Base-by-base conservation (phyloP, 441 rosid genomes). In the Raphanus hybrid region DNA sequence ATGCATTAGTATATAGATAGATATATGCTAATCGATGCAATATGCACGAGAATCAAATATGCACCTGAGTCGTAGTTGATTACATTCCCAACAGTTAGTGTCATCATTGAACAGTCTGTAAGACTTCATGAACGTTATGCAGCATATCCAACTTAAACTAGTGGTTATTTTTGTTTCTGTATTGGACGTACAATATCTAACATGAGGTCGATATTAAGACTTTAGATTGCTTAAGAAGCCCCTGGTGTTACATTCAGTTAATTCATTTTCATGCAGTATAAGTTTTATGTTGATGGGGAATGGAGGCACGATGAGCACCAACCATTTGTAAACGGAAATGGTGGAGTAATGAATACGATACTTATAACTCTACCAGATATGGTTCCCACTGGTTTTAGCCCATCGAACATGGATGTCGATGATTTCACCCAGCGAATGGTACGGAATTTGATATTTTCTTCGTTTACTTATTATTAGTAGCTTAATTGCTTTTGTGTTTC, bases 391-490 rank as follows among this genome's bases (percentile, higher is more conserved):
- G 71, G 65, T 67, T 67, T 75, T 70, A 82, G 43, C 81, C 81
- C 87, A 1, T 77, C 88, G n/a, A 82, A 74, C 82, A 94, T 94
- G 97, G 98, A 94, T 32, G 86, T 94, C 41, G 98, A 94, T 81
- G 92, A 87, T 80, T 86, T 74, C 62, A 69, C 82, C 54, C 54
- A 48, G 39, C 84, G 67, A 65, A 69, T 69, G 83, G 97, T 91
- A 85, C 76, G 87, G 70, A 73, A n/a, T 18, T 29, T 59, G 37
- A 79, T 26, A 20, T 4, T 70, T 67, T 32, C 4, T 32, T 64
- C 52, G 50, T n/a, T 64, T 73, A 8, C 62, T 50, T 37, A 9
- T 64, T 37, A 5, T 52, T 73, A 20, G 64, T 64, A 64, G 26
- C 35, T 64, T 64, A 34, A 69, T 35, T 50, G 43, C 34, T 66